Percentiles rank a stretch among this genome's conserved stretches.
Evolutionary conservation across 2,329 filamentous ascomycete species (phyloP).

Genomic region (Gyromitra esculenta): DNA sequence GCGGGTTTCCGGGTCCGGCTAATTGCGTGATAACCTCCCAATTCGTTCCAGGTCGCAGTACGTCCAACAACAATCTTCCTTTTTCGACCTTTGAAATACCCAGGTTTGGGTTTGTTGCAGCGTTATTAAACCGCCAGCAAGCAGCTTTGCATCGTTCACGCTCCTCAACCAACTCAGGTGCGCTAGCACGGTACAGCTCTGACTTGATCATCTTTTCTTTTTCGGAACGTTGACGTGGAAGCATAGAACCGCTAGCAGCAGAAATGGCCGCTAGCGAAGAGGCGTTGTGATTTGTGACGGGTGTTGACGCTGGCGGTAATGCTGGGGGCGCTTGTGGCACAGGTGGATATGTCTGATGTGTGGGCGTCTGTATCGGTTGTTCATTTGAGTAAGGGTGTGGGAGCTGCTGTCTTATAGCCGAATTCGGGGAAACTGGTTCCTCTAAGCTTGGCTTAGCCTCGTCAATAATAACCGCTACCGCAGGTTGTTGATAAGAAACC

Average conservation of each 20-base stretch:
- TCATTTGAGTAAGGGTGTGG: slow-evolving; percentile 35
- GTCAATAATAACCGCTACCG: slow-evolving; percentile 31
- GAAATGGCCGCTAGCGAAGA: slow-evolving; percentile 41
- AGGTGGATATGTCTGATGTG: slow-evolving; percentile 58
- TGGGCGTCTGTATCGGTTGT: slow-evolving; percentile 30
- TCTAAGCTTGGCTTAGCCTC: slow-evolving; percentile 42
- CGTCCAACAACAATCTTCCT: slow-evolving; percentile 74
- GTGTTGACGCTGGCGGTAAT: slow-evolving; percentile 11
- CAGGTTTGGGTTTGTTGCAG: slow-evolving; percentile 75
- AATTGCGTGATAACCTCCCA: slow-evolving; percentile 38
- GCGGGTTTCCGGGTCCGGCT: slow-evolving; percentile 32
- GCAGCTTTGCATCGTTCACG: slow-evolving; percentile 84
- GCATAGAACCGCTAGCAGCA: slow-evolving; percentile 32
- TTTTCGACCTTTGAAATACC: slow-evolving; percentile 76
- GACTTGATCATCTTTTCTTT: slow-evolving; percentile 91
- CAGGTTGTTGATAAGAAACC: slow-evolving; percentile 27
- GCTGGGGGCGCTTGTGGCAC: slow-evolving; percentile 28
- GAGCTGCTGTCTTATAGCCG: slow-evolving; percentile 37
- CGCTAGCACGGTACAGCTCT: slow-evolving; percentile 80
- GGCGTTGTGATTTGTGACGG: slow-evolving; percentile 30
- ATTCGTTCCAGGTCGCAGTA: slow-evolving; percentile 60
- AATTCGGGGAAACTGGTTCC: slow-evolving; percentile 33
- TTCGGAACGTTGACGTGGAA: slow-evolving; percentile 64
- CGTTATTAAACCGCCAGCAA: slow-evolving; percentile 85
- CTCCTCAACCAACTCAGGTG: slow-evolving; percentile 80